These are phyloP conservation scores for Aspergillus haitiensis DNA, from an alignment of 495 filamentous ascomycete species.

Conservation along the genomic window DNA sequence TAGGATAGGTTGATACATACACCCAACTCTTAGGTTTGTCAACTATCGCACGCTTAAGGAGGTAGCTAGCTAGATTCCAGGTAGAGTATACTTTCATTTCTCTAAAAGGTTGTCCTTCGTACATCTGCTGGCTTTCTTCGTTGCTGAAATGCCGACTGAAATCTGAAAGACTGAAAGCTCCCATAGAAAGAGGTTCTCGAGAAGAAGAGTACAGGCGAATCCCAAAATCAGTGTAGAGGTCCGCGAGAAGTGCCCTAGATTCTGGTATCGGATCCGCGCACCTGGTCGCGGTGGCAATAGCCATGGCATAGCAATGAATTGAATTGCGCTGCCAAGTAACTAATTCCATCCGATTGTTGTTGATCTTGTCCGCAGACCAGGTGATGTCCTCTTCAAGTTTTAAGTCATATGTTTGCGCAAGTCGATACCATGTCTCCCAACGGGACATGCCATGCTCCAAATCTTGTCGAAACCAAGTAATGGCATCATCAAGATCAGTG, in stretches of 20 bases:
- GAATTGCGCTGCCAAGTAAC: conserved; percentile 73
- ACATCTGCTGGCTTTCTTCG: conserved; percentile 64
- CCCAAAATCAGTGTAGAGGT: conserved; percentile 88
- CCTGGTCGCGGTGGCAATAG: conserved; percentile 70
- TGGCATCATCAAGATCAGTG: conserved; percentile 82
- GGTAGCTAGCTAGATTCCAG: conserved; percentile 78
- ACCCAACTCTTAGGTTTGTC: conserved; percentile 83
- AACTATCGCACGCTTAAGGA: conserved; percentile 74
- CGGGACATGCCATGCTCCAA: conserved; percentile 78
- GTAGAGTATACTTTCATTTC: conserved; percentile 73
- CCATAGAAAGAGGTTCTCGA: conserved; percentile 90
- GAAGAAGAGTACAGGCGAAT: conserved; percentile 86
- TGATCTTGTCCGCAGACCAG: conserved; percentile 96
- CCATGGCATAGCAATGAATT: conserved; percentile 93
- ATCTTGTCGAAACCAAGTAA: conserved; percentile 79
- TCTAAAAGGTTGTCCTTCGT: conserved; percentile 68
- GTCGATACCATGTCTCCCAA: conserved; percentile 96
- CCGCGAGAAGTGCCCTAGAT: conserved; percentile 65
- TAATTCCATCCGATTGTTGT: conserved; percentile 75
- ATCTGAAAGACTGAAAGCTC: conserved; percentile 71
- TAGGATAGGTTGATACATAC: conserved; percentile 47
- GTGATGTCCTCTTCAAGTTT: conserved; percentile 89
- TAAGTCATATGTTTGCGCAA: conserved; percentile 88
- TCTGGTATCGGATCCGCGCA: conserved; percentile 61
- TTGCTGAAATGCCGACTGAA: conserved; percentile 76